phyloP scores from a whole-genome alignment of 1,284 basidiomycete species.

The Jaminaea rosea region DNA sequence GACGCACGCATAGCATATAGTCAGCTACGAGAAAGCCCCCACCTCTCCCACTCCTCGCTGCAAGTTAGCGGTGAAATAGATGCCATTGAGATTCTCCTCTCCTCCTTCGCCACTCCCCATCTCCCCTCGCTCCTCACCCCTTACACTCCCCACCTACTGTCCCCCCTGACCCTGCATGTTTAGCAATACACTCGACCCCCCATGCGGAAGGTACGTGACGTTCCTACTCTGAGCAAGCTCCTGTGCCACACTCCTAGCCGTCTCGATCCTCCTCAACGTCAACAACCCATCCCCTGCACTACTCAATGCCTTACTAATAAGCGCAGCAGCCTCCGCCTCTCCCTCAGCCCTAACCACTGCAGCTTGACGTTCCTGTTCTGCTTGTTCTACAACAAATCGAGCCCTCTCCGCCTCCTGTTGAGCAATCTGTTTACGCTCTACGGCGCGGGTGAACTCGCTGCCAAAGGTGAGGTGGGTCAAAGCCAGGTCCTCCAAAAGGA shows the following conservation, averaged over 20 bases:
- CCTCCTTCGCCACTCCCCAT: too few relatives aligned
- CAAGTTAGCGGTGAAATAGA: too few relatives aligned
- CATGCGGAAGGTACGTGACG: constrained; percentile 50
- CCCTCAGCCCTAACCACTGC: constrained; percentile 96
- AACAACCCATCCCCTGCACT: constrained; percentile 94
- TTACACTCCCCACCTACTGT: too few relatives aligned
- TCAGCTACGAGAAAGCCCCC: too few relatives aligned
- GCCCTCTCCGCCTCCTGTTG: constrained; percentile 90
- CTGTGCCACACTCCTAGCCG: constrained; percentile 80
- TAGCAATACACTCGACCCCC: too few relatives aligned
- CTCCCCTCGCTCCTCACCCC: too few relatives aligned
- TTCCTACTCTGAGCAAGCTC: constrained; percentile 49
- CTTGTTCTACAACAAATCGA: constrained; percentile 91
- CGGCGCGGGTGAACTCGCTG: constrained; percentile 62
- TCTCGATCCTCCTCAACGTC: constrained; percentile 91
- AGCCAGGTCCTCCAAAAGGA: constrained; percentile 91
- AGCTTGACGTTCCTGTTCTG: constrained; percentile 97
- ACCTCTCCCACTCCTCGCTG: too few relatives aligned
- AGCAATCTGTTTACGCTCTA: constrained; percentile 95
- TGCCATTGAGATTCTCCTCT: too few relatives aligned
- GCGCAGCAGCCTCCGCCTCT: constrained; percentile 77
- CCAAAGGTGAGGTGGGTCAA: constrained; percentile 61
- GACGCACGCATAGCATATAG: too few relatives aligned
- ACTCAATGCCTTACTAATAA: constrained; percentile 83
- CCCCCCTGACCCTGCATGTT: too few relatives aligned